These are phyloP conservation scores for Crithidia sp. DNA, from an alignment of 208 protist genomes.

Conservation along the genomic window DNA sequence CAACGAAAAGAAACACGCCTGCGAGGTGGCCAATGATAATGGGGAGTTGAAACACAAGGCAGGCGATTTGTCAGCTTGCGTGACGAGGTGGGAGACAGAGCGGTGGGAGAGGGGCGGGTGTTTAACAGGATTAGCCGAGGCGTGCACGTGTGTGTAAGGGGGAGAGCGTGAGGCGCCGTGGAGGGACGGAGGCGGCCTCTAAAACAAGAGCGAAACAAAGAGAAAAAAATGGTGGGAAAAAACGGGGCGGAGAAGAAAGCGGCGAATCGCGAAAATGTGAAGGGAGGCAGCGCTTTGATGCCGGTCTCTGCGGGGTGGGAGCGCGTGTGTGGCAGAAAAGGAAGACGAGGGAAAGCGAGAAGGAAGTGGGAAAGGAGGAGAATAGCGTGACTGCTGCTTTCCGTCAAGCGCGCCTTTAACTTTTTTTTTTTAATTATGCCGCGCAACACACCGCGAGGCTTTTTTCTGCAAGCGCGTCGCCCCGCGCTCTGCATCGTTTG, in stretches of 20 bases:
- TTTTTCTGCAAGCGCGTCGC: too few species aligned
- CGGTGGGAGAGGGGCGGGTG: too few species aligned
- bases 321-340: slow-evolving; percentile 1
- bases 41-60: too few species aligned
- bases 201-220: not conserved
- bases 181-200: not conserved
- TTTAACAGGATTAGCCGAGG: too few species aligned
- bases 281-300: not conserved
- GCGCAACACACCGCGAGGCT: too few species aligned
- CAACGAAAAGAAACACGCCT: too few species aligned
- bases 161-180: not conserved
- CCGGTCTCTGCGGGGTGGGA: not conserved
- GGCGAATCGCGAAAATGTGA: not conserved
- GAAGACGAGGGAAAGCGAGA: not conserved
- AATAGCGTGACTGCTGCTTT: not conserved
- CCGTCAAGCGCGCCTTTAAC: too few species aligned
- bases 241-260: not conserved
- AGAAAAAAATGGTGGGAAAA: not conserved
- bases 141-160: not conserved
- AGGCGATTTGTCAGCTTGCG: too few species aligned
- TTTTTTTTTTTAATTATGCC: too few species aligned
- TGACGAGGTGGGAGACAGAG: too few species aligned
- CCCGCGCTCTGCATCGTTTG: too few species aligned
- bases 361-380: not conserved
- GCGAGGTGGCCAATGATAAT: too few species aligned